Base-by-base conservation (phyloP, 2,329 filamentous ascomycete genomes). In the Trichoderma guizhouense region DNA sequence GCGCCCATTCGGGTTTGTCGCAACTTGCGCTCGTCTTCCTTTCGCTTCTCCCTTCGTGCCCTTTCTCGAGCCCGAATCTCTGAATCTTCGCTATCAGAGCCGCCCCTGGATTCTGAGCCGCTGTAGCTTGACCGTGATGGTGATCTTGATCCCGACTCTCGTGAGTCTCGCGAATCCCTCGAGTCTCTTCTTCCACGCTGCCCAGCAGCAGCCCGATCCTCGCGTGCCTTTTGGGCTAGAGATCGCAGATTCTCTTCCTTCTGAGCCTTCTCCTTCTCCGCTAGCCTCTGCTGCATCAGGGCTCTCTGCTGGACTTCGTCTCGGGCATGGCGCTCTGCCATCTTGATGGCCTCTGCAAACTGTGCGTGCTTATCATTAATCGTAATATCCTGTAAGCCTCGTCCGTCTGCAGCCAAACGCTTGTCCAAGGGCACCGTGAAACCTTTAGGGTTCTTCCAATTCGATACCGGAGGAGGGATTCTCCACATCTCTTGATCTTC, bases 401-500 rank as follows among this genome's bases (percentile, higher is more conserved):
- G 89, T 14, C 96, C 96, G 81, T 98, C 95, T 9, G 96, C 95
- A 21, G 96, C 96, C 76, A 99, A 84, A 79, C 96, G 91, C 85
- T 99, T 99, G 81, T 99, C 96, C 66, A 99, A 82, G 0, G 96
- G 94, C 1, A 99, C 93, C 0, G 96, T 99, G 79, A 97, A 99
- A 77, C 96, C 96, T 84, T 98, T 98, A 1, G 95, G 93, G 81
- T 99, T 99, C 88, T 99, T 99, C 96, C 96, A 99, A 82, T 98
- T 98, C 24, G 93, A 97, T 2, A 99, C 91, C 0, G 95, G 93
- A 3, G 95, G 94, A 0, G 86, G 88, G 53, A 90, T 98, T 78
- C 91, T 94, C 96, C 96, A 99, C 72, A 93, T 93, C 81, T 98
- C 96, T 81, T 98, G 95, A 77, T 99, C 96, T 80, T 97, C 95